Conservation (phyloP, 306 rosid genomes). For the Trifolium pratense region DNA sequence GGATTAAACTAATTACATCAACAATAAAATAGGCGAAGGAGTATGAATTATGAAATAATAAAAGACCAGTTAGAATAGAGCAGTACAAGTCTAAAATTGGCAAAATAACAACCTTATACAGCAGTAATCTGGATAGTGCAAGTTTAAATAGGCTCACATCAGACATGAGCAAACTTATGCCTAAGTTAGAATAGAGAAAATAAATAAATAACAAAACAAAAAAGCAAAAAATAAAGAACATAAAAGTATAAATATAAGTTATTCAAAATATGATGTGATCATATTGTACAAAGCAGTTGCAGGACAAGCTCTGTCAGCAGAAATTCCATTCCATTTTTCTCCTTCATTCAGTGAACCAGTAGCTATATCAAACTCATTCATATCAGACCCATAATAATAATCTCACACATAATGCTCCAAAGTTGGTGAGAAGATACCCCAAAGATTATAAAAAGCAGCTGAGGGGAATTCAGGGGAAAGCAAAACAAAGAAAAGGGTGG, state of each 20-base stretch:
- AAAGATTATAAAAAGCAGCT: slow-evolving; percentile 67
- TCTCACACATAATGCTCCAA: slow-evolving; percentile 37
- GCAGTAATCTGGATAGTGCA: background rate
- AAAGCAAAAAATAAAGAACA: background rate
- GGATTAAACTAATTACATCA: background rate
- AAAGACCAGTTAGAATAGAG: background rate
- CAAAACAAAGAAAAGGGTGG: slow-evolving; percentile 38
- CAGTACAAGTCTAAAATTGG: background rate
- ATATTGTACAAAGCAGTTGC: slow-evolving; percentile 24
- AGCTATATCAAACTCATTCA: slow-evolving; percentile 43
- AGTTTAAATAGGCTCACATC: background rate
- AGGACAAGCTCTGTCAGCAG: slow-evolving; percentile 37
- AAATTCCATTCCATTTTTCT: slow-evolving; percentile 21
- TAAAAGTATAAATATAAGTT: slow-evolving; percentile 22
- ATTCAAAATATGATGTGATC: slow-evolving; percentile 29
- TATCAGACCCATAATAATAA: slow-evolving; percentile 31
- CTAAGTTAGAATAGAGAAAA: slow-evolving; percentile 26
- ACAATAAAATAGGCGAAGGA: background rate
- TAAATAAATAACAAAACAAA: background rate
- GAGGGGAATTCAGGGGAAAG: slow-evolving; percentile 64
- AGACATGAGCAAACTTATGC: slow-evolving; percentile 20
- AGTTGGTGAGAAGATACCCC: slow-evolving; percentile 53
- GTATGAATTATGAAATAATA: background rate
- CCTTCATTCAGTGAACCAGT: slow-evolving; percentile 31
- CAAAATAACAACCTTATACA: background rate